These are phyloP conservation scores for Neoscytalidium dimidiatum DNA, from an alignment of 2,329 filamentous ascomycete species.

Conservation along the genomic window DNA sequence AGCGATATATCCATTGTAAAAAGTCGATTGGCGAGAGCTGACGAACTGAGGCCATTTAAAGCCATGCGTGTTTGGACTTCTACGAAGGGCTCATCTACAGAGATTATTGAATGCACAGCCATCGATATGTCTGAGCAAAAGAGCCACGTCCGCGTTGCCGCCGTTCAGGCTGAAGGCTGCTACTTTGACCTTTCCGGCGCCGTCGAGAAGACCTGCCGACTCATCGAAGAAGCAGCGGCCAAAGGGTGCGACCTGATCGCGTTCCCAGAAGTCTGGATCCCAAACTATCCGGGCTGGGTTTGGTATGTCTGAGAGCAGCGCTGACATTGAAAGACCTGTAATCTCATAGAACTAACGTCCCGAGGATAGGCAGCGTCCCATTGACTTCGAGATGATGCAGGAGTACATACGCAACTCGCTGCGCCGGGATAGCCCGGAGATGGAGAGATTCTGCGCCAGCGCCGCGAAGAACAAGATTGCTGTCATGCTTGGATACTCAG, in stretches of 20 bases:
- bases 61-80: no score
- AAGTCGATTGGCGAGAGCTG: no score
- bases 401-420: slow-evolving; percentile 51
- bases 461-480: slow-evolving; percentile 36
- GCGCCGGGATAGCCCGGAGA: slow-evolving; percentile 42
- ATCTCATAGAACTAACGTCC: neutral
- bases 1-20: no score
- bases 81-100: no score
- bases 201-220: slow-evolving; percentile 58
- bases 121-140: slow-evolving; percentile 3
- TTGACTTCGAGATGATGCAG: slow-evolving; percentile 42
- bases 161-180: slow-evolving; percentile 60
- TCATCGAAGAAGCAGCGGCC: slow-evolving; percentile 58
- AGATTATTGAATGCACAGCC: no score
- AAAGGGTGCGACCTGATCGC: slow-evolving; percentile 57
- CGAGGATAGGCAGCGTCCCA: slow-evolving; percentile 38
- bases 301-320: slow-evolving; percentile 37
- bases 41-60: no score
- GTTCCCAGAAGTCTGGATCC: slow-evolving; percentile 51
- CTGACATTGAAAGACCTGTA: rapidly evolving
- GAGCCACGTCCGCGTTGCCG: slow-evolving; percentile 41
- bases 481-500: slow-evolving; percentile 43
- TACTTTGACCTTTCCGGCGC: slow-evolving; percentile 61
- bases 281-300: slow-evolving; percentile 49
- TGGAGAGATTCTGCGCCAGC: slow-evolving; percentile 43